These are phyloP conservation scores for Saccharum spontaneum DNA, from an alignment of 176 grass and related monocot species.

Conservation along the genomic window DNA sequence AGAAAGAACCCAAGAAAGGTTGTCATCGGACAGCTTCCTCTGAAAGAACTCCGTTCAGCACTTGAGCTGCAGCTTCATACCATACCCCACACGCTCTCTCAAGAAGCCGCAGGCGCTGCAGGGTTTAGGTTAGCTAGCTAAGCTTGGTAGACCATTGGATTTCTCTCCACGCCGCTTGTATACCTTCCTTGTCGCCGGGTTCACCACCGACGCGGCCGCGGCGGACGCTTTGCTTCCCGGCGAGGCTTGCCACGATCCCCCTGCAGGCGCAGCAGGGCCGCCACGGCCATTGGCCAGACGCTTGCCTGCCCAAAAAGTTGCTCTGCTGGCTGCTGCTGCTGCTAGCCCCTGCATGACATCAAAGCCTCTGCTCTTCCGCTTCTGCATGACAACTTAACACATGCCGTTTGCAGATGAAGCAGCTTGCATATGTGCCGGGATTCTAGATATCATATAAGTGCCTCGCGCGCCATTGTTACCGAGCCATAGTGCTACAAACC, in stretches of 20 bases:
- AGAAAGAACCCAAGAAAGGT: slow-evolving; percentile 23
- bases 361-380: neutral
- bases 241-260: slow-evolving; percentile 35
- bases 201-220: slow-evolving; percentile 34
- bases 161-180: slow-evolving; percentile 22
- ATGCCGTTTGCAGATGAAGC: neutral
- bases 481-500: too few species aligned
- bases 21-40: slow-evolving; percentile 2
- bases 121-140: slow-evolving; percentile 14
- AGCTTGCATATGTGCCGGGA: neutral
- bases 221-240: slow-evolving; percentile 62
- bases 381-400: neutral
- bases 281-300: neutral
- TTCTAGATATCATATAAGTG: slow-evolving; percentile 11
- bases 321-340: neutral
- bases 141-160: neutral
- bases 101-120: slow-evolving; percentile 14
- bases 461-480: neutral
- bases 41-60: neutral
- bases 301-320: slow-evolving; percentile 14
- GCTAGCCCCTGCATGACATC: neutral
- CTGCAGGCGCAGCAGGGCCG: neutral
- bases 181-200: slow-evolving; percentile 76
- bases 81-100: neutral
- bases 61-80: neutral